Evolutionary conservation across 306 rosid genomes (phyloP).

Genomic region (Lathyrus sativus): DNA sequence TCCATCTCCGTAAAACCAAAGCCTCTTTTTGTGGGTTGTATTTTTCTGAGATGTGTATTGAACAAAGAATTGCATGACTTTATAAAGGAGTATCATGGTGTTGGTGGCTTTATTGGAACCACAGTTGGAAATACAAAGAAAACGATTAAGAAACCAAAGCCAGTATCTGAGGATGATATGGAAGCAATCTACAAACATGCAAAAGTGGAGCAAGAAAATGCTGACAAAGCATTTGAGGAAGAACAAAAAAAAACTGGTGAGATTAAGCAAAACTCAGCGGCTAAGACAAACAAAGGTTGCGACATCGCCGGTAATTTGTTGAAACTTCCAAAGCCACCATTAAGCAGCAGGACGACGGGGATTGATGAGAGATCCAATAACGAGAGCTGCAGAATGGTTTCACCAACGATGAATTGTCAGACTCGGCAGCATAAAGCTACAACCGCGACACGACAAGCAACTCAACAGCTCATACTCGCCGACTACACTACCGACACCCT

Average conservation of each 20-base stretch:
- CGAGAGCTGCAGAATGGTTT: no score
- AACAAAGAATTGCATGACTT: conserved; percentile 86
- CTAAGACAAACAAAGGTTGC: no score
- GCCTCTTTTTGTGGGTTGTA: conserved; percentile 75
- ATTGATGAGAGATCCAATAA: no score
- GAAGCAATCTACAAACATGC: conserved; percentile 70
- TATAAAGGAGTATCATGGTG: conserved; percentile 68
- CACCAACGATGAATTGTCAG: no score
- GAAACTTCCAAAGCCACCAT: no score
- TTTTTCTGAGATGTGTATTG: conserved; percentile 71
- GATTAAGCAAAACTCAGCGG: no score
- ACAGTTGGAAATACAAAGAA: conserved; percentile 79
- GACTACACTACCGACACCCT: no score
- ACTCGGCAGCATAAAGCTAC: no score
- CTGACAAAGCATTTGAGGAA: conserved; percentile 69
- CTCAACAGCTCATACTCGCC: no score
- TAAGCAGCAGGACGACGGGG: no score
- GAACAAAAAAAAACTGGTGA: conserved; percentile 51
- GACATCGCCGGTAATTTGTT: no score
- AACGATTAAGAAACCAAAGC: conserved; percentile 79
- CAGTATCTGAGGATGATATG: conserved; percentile 70
- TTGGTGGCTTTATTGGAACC: conserved; percentile 87
- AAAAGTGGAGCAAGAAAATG: conserved; percentile 75
- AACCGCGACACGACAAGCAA: no score
- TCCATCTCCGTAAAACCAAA: conserved; percentile 60